phyloP scores from a whole-genome alignment of 116 monocot species.

The Thalassia testudinum region DNA sequence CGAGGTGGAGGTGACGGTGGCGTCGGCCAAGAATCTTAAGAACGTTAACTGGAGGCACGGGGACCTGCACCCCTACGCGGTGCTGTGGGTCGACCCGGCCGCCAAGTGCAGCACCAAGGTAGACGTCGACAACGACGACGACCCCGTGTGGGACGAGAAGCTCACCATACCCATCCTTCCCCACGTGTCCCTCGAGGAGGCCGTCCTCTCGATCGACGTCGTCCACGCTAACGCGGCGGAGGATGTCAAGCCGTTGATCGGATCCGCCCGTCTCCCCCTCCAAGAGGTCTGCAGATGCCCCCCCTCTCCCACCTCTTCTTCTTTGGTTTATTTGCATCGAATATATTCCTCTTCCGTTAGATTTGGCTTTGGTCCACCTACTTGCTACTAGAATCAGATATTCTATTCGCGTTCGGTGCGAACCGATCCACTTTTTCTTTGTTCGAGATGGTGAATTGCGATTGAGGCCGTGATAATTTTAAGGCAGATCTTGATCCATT shows the following conservation, averaged over 20 bases:
- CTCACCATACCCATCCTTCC: slow-evolving; percentile 39
- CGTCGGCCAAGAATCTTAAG: slow-evolving; percentile 52
- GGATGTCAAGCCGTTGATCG: slow-evolving; percentile 73
- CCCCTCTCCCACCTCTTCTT: no score
- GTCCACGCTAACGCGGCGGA: slow-evolving; percentile 56
- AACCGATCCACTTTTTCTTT: no score
- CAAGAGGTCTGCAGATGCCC: slow-evolving; percentile 38
- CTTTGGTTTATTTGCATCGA: no score
- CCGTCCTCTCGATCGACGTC: slow-evolving; percentile 50
- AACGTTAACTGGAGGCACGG: slow-evolving; percentile 90
- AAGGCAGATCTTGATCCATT: no score
- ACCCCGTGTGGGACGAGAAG: slow-evolving; percentile 69
- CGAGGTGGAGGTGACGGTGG: slow-evolving; percentile 63
- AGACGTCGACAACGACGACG: slow-evolving; percentile 35
- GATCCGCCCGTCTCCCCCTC: slow-evolving; percentile 59
- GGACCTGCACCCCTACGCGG: slow-evolving; percentile 56
- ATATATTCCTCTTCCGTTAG: no score
- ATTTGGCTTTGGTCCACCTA: no score
- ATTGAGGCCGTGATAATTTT: no score
- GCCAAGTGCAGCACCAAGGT: slow-evolving; percentile 55
- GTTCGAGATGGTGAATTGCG: no score
- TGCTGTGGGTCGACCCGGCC: slow-evolving; percentile 54
- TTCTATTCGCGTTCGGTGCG: no score
- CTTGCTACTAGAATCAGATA: no score
- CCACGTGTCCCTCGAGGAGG: slow-evolving; percentile 21